Evolutionary conservation across 2,329 filamentous ascomycete species (phyloP).

Genomic region (Nothopassalora personata): DNA sequence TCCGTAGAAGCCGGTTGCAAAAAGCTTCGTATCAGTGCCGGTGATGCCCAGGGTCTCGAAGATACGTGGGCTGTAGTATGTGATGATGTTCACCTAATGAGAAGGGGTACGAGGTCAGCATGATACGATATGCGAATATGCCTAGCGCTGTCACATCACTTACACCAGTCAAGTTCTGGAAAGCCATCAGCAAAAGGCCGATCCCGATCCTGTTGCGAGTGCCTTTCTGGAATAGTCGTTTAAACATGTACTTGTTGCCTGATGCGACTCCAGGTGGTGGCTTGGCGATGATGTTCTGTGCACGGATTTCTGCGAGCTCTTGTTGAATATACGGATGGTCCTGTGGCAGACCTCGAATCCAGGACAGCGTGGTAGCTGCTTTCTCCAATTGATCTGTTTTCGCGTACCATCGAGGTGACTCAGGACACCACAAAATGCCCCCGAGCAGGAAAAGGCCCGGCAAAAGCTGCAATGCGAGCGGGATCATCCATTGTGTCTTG

Average conservation of each 20-base stretch:
- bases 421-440: slow-evolving; percentile 35
- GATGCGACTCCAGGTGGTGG: slow-evolving; percentile 13
- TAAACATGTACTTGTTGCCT: slow-evolving; percentile 34
- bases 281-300: slow-evolving; percentile 49
- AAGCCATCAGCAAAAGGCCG: slow-evolving; percentile 36
- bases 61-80: slow-evolving; percentile 34
- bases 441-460: slow-evolving; percentile 36
- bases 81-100: slow-evolving; percentile 29
- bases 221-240: slow-evolving; percentile 37
- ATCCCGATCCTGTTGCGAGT: slow-evolving; percentile 37
- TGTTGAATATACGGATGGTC: slow-evolving; percentile 43
- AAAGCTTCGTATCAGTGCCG: slow-evolving; percentile 36
- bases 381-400: slow-evolving; percentile 31
- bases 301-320: slow-evolving; percentile 46
- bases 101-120: too few species aligned
- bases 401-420: slow-evolving; percentile 29
- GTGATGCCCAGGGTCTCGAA: slow-evolving; percentile 44
- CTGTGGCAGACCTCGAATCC: slow-evolving; percentile 42
- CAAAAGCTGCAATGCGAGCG: slow-evolving; percentile 47
- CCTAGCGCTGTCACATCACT: too few species aligned
- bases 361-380: slow-evolving; percentile 38
- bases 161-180: slow-evolving; percentile 33
- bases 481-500: slow-evolving; percentile 58
- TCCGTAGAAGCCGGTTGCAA: slow-evolving; percentile 51
- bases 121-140: too few species aligned